Conservation (phyloP, 129 eudicot genomes). For the Silybum marianum region DNA sequence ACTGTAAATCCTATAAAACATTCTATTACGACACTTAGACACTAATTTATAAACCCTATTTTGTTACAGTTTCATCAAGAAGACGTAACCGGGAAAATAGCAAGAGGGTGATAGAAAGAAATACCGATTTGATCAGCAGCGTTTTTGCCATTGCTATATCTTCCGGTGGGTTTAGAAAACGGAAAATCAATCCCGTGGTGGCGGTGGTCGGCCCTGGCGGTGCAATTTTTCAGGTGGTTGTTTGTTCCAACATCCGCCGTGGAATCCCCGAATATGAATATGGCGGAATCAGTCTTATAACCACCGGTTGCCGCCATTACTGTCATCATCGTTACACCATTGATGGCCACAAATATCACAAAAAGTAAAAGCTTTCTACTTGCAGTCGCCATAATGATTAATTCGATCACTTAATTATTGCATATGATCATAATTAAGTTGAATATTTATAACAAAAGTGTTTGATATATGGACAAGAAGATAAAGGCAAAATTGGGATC, state of each 20-base stretch:
- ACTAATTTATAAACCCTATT: no score
- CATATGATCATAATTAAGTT: constrained; percentile 2
- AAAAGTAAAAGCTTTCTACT: background rate
- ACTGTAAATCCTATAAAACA: no score
- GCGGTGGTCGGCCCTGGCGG: constrained; percentile 44
- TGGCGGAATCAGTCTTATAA: constrained; percentile 14
- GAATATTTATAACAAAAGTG: constrained; percentile 3
- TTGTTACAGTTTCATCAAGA: background rate
- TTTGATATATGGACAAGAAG: constrained; percentile 18
- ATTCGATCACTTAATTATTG: background rate
- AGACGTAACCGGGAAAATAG: background rate
- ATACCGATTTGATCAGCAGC: constrained; percentile 49
- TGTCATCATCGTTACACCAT: constrained; percentile 3
- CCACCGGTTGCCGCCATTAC: constrained; percentile 6
- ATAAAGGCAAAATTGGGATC: background rate
- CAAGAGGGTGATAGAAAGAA: background rate
- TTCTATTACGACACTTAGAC: no score
- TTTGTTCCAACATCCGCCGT: constrained; percentile 61
- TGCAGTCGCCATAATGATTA: constrained; percentile 17
- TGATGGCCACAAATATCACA: constrained; percentile 5
- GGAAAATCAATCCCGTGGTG: constrained; percentile 54
- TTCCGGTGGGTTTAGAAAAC: constrained; percentile 46
- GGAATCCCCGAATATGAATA: constrained; percentile 56
- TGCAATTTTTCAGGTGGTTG: constrained; percentile 27
- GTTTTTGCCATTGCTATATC: constrained; percentile 55